These are phyloP conservation scores for Bauhinia variegata DNA, from an alignment of 306 rosid species.

Conservation along the genomic window DNA sequence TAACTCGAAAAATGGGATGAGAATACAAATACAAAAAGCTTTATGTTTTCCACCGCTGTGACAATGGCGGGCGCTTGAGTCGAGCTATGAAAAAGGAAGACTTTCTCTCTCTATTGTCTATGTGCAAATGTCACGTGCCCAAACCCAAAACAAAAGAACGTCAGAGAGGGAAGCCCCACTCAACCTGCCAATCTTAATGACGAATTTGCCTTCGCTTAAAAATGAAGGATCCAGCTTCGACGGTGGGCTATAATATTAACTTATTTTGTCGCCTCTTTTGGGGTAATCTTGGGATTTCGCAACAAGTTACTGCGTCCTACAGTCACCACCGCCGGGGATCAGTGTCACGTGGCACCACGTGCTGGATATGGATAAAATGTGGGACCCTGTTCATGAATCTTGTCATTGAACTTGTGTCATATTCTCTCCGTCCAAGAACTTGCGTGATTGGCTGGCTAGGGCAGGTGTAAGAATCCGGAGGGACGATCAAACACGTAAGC, in stretches of 20 bases:
- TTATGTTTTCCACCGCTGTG: neutral
- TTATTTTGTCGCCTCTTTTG: constrained; percentile 30
- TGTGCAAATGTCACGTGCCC: constrained; percentile 45
- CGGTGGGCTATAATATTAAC: too few relatives aligned
- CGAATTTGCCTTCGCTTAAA: neutral
- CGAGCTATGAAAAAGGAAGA: neutral
- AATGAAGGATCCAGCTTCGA: too few relatives aligned
- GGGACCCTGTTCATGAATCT: constrained; percentile 65
- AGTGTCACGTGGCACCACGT: too few relatives aligned
- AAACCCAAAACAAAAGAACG: constrained; percentile 19
- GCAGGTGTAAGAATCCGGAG: constrained; percentile 41
- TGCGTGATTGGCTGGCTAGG: constrained; percentile 31
- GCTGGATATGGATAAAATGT: constrained; percentile 57
- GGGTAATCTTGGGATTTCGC: neutral
- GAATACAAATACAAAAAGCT: neutral
- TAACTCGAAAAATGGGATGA: constrained; percentile 7
- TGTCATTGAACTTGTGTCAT: constrained; percentile 17
- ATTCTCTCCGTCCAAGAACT: too few relatives aligned
- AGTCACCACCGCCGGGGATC: neutral
- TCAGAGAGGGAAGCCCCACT: too few relatives aligned
- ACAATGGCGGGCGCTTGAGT: constrained; percentile 43
- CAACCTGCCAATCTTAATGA: neutral
- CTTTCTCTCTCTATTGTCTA: neutral
- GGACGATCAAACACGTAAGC: constrained; percentile 57
- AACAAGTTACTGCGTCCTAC: constrained; percentile 24